phyloP scores from a whole-genome alignment of 768 basidiomycete species.

The Sarcomyxa edulis region DNA sequence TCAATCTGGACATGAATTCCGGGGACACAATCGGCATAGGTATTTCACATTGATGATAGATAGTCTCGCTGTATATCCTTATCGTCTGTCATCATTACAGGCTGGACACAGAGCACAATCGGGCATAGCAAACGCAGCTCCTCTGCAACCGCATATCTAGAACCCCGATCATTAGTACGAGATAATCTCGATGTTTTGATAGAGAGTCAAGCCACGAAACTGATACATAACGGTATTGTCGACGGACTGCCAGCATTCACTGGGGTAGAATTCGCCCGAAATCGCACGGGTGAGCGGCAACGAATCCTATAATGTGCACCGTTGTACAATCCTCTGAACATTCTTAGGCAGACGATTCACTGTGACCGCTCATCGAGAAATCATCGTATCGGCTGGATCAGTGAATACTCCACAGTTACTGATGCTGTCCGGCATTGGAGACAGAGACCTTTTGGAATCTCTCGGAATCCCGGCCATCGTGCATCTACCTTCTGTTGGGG shows the following conservation, averaged over 20 bases:
- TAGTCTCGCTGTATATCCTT: not conserved
- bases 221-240: slow-evolving; percentile 1
- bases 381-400: slow-evolving; percentile 24
- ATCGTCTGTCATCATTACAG: not conserved
- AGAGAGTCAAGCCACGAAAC: slow-evolving; percentile 10
- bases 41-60: not conserved
- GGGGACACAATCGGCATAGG: not conserved
- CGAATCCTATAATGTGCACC: slow-evolving; percentile 4
- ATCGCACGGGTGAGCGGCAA: too few relatives aligned
- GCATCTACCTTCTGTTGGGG: slow-evolving; percentile 16
- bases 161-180: slow-evolving; percentile 14
- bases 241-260: slow-evolving; percentile 6
- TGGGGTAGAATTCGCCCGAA: slow-evolving; percentile 17
- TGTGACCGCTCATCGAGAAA: slow-evolving; percentile 15
- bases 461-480: slow-evolving; percentile 11
- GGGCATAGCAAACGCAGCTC: slow-evolving; percentile 12
- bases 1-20: slow-evolving; percentile 14
- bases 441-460: not conserved
- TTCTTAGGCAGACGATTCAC: too few relatives aligned
- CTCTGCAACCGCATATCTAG: slow-evolving; percentile 16
- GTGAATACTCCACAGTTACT: slow-evolving; percentile 20
- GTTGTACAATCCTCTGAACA: too few relatives aligned
- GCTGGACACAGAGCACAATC: not conserved
- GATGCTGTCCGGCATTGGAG: slow-evolving; percentile 21
- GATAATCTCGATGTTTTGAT: slow-evolving; percentile 20